A percentile compares a stretch with the other conserved stretches of the same genome.
Conservation (phyloP, 164 flowering plant genomes). For the Chimonanthus salicifolius region DNA sequence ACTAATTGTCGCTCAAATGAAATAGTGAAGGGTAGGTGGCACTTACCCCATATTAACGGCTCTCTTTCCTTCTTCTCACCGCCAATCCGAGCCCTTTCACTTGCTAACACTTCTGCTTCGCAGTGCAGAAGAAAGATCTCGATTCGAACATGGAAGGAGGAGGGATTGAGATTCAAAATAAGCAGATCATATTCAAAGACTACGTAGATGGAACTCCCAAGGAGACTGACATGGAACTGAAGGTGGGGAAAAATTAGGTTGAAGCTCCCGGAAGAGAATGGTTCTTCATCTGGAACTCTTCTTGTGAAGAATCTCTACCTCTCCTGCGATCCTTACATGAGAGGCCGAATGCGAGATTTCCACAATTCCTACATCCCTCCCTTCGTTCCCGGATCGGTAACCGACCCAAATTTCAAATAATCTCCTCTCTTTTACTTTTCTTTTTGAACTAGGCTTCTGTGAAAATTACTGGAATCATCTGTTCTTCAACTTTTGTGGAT, state of each 20-base stretch:
- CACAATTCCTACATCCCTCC: constrained; percentile 28
- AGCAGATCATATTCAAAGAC: constrained; percentile 30
- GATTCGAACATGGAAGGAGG: constrained; percentile 7
- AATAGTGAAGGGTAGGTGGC: too few relatives aligned
- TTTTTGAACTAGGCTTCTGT: too few relatives aligned
- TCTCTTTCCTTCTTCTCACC: too few relatives aligned
- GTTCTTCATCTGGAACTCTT: constrained; percentile 14
- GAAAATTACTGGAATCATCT: not conserved
- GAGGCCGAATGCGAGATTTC: constrained; percentile 32
- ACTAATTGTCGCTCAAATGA: too few relatives aligned
- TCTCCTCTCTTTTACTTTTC: not conserved
- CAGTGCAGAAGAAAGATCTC: too few relatives aligned
- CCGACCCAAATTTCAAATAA: not conserved
- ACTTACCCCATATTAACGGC: too few relatives aligned
- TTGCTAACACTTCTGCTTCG: too few relatives aligned
- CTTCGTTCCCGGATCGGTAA: constrained; percentile 29
- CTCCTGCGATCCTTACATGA: constrained; percentile 38
- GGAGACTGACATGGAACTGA: constrained; percentile 38
- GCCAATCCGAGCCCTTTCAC: too few relatives aligned
- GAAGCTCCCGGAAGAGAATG: constrained; percentile 13
- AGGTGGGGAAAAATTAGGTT: constrained; percentile 21
- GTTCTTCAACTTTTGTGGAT: not conserved
- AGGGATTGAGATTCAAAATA: constrained; percentile 17
- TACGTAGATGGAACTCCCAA: constrained; percentile 27
- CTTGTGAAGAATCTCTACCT: constrained; percentile 34